phyloP scores from a whole-genome alignment of 1,284 basidiomycete genomes.

The Coniferiporia weirii region DNA sequence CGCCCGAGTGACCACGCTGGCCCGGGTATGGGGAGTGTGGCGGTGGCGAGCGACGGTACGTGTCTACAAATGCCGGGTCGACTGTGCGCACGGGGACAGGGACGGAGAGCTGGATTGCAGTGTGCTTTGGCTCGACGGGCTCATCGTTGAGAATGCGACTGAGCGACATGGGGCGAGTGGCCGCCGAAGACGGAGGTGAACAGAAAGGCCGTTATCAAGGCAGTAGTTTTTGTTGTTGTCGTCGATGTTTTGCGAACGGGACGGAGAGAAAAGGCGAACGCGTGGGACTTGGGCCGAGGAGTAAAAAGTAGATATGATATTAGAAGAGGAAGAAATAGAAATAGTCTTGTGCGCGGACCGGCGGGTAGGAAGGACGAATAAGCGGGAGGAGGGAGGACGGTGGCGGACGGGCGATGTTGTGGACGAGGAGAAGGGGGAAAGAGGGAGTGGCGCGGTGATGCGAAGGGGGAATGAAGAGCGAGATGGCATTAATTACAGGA shows the following conservation, averaged over 20 bases:
- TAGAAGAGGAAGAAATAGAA: too few species aligned
- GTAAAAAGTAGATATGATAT: not conserved
- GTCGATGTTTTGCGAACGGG: not conserved
- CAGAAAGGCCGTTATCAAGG: slow-evolving; percentile 9
- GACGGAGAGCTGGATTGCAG: slow-evolving; percentile 9
- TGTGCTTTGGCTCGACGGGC: slow-evolving; percentile 14
- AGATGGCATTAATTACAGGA: slow-evolving; percentile 11
- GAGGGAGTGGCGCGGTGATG: slow-evolving; percentile 7
- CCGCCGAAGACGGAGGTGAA: slow-evolving; percentile 3
- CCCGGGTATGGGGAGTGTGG: not conserved
- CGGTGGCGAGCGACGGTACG: slow-evolving; percentile 12
- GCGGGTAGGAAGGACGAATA: not conserved
- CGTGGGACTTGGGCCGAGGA: slow-evolving; percentile 13
- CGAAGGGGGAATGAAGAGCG: slow-evolving; percentile 22
- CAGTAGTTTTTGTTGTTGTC: not conserved
- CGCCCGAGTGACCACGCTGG: not conserved
- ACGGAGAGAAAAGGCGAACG: slow-evolving; percentile 3
- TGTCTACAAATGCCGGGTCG: slow-evolving; percentile 13
- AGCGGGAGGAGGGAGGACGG: too few species aligned
- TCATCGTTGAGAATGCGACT: slow-evolving; percentile 30
- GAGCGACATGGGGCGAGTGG: slow-evolving; percentile 26
- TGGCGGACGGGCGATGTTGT: not conserved
- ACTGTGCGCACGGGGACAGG: slow-evolving; percentile 14
- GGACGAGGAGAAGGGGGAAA: slow-evolving; percentile 18
- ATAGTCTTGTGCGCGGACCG: too few species aligned